Percentiles rank a stretch among this genome's conserved stretches.
These are phyloP conservation scores for Boletus rubescentipes DNA, from an alignment of 768 basidiomycete genomes.

Conservation along the genomic window DNA sequence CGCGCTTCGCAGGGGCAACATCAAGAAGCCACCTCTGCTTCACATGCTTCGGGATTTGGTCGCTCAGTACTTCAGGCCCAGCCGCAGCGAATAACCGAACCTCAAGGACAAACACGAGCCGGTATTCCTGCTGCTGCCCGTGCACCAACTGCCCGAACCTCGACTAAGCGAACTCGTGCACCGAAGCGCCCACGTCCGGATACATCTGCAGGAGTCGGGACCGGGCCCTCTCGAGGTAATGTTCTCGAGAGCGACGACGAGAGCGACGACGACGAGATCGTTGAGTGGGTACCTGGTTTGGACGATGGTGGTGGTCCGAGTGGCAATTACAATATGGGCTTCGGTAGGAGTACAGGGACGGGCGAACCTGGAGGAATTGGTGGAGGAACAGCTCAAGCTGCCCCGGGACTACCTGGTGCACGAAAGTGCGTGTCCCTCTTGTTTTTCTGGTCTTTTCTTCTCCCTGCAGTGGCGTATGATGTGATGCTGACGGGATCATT, in stretches of 20 bases:
- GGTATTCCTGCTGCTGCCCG: not conserved
- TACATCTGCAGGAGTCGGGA: not conserved
- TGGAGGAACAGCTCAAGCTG: slow-evolving; percentile 4
- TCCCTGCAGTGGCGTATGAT: not conserved
- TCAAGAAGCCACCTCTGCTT: not conserved
- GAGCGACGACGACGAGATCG: slow-evolving; percentile 31
- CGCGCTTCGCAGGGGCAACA: slow-evolving; percentile 13
- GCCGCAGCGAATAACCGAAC: not conserved
- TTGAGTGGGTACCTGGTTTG: slow-evolving; percentile 21
- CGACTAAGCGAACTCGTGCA: slow-evolving; percentile 22
- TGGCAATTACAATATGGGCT: not conserved
- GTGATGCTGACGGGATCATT: slow-evolving; percentile 13
- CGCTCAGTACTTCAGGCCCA: not conserved
- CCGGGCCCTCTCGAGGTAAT: not conserved
- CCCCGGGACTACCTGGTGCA: slow-evolving; percentile 17
- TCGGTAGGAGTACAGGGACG: not conserved
- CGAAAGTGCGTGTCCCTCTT: slow-evolving; percentile 27
- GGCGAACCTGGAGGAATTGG: slow-evolving; percentile 5
- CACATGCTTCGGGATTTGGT: not conserved
- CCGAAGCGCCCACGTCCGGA: slow-evolving; percentile 22
- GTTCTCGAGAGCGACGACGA: slow-evolving; percentile 28
- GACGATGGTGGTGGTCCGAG: slow-evolving; percentile 1
- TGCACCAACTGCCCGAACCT: slow-evolving; percentile 4
- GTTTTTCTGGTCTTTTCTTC: not conserved
- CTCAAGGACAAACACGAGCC: not conserved